Base-by-base conservation (phyloP, 2,329 filamentous ascomycete species). In the Trichoderma sp. region DNA sequence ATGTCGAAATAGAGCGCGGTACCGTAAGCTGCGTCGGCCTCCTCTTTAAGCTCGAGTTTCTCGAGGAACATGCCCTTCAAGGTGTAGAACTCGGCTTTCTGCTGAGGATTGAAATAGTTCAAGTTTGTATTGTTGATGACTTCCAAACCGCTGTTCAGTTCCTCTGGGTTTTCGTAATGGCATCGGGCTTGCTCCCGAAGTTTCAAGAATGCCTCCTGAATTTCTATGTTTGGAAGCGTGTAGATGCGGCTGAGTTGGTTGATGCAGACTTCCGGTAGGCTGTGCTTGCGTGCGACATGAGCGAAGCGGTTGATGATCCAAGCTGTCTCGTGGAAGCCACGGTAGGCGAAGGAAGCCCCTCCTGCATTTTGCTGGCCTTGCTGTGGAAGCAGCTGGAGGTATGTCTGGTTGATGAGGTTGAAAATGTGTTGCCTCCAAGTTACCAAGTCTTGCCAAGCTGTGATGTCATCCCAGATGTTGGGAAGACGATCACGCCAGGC, bases 291-390 rank as follows among this genome's bases (percentile, higher is more conserved):
- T 62, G 96, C 96, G 56, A 99, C 96, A 79, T 99, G 96, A 1
- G 96, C 97, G 78, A 99, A 99, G 21, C 96, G 89, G 81, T 99
- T 99, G 82, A 99, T 99, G 76, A 99, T 99, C 96, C 96, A 99
- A 2, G 96, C 96, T 14, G 96, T 99, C 83, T 99, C 96, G 78
- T 99, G 96, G 79, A 97, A 99, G 30, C 96, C 96, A 58, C 96
- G 90, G 80, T 99, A 99, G 0, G 96, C 96, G 81, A 96, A 98
- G 1, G 82, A 83, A 62, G 95, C 95, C 71, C 94, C 94, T 70
- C 93, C 93, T 1, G 94, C 90, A 76, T 94, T 96, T 79, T 92
- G 91, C 28, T 80, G 80, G 4, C 92, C 91, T 77, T 93, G 91
- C 21, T 89, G 91, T 2, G 94, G 95, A 51, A 98, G 85, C 60